phyloP scores from a whole-genome alignment of 2,329 filamentous ascomycete genomes.

The Cercospora sojina region DNA sequence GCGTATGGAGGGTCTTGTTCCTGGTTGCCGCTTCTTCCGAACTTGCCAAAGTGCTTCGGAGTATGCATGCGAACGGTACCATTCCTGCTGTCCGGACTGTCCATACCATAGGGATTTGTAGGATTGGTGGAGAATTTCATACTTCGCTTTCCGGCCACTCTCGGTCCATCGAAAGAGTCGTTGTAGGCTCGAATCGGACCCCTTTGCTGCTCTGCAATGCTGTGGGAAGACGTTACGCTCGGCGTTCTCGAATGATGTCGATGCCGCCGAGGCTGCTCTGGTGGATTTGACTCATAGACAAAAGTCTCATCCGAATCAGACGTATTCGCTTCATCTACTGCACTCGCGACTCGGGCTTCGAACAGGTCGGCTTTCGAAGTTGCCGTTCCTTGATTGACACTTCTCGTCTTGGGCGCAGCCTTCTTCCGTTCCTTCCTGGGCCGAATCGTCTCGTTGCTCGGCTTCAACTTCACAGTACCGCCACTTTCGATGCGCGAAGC shows the following conservation, averaged over 20 bases:
- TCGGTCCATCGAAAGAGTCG: constrained; percentile 62
- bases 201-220: constrained; percentile 61
- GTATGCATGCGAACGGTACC: constrained; percentile 57
- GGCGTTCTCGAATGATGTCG: constrained; percentile 92
- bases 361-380: constrained; percentile 98
- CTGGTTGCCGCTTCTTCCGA: constrained; percentile 70
- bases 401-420: constrained; percentile 69
- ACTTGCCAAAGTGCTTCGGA: constrained; percentile 78
- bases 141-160: constrained; percentile 75
- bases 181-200: constrained; percentile 63
- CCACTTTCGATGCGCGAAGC: constrained; percentile 61
- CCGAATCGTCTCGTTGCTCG: constrained; percentile 92
- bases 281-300: constrained; percentile 96
- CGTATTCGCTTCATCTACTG: constrained; percentile 92
- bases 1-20: constrained; percentile 77
- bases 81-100: constrained; percentile 43
- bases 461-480: constrained; percentile 78
- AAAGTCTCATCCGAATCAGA: constrained; percentile 98
- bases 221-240: constrained; percentile 78
- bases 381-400: constrained; percentile 69
- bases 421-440: constrained; percentile 93
- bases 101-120: constrained; percentile 52
- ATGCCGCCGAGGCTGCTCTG: constrained; percentile 60
- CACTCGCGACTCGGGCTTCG: constrained; percentile 92
- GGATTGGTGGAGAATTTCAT: constrained; percentile 92